A percentile compares a stretch with the other conserved stretches of the same genome.
These are phyloP conservation scores for Phytophthora brassicae DNA, from an alignment of 352 stramenopile species.

Conservation along the genomic window DNA sequence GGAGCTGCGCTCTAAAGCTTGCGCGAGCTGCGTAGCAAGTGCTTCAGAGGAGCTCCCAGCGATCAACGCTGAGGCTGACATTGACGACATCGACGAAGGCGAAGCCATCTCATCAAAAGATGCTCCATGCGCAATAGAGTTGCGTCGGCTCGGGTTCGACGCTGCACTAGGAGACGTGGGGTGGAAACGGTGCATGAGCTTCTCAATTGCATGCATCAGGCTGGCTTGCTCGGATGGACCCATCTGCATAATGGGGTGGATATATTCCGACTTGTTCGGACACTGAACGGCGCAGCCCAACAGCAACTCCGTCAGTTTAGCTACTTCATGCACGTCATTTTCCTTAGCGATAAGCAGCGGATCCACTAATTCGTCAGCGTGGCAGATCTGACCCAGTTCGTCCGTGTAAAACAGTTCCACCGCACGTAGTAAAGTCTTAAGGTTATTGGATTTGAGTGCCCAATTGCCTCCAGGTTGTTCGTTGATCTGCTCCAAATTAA, in stretches of 20 bases:
- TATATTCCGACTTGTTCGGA: conserved; percentile 79
- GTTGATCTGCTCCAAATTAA: conserved; percentile 79
- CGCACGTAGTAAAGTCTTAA: conserved; percentile 75
- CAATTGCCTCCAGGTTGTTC: conserved; percentile 61
- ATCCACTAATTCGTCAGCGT: conserved; percentile 71
- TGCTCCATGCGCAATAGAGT: conserved; percentile 33
- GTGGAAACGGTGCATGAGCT: conserved; percentile 81
- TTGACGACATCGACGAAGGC: conserved; percentile 20
- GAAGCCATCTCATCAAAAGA: conserved; percentile 68
- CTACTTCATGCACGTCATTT: conserved; percentile 63
- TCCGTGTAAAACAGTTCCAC: conserved; percentile 85
- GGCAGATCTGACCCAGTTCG: conserved; percentile 75
- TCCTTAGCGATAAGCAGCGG: conserved; percentile 69
- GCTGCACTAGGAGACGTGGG: conserved; percentile 45
- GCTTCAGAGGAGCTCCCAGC: conserved; percentile 45
- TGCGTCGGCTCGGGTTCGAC: conserved; percentile 25
- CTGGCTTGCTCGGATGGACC: conserved; percentile 72
- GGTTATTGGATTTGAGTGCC: conserved; percentile 78
- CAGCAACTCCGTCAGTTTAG: conserved; percentile 72
- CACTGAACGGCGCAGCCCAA: conserved; percentile 81
- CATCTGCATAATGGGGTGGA: conserved; percentile 86
- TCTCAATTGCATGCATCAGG: conserved; percentile 86
- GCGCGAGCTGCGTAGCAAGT: conserved; percentile 53
- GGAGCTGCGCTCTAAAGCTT: conserved; percentile 69
- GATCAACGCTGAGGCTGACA: conserved; percentile 32